Percentiles rank a stretch among this genome's conserved stretches.
Conservation (phyloP, 2,329 filamentous ascomycete species). For the Orbilia oligospora region DNA sequence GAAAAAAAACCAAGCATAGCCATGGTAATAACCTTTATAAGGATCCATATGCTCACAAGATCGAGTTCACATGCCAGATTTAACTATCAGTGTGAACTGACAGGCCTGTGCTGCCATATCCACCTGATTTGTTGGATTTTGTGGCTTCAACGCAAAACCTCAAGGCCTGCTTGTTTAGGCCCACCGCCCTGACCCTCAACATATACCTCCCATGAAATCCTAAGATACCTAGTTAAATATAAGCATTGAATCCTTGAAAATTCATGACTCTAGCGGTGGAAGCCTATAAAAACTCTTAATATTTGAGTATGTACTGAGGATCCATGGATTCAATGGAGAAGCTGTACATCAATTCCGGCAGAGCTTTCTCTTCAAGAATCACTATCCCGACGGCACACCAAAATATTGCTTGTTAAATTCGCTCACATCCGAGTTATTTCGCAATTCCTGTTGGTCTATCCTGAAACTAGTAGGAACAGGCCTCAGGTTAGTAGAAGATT, state of each 20-base stretch:
- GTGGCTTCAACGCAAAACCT: constrained; percentile 17
- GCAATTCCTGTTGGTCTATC: too few relatives aligned
- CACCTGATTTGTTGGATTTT: constrained; percentile 57
- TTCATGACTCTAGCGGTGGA: neutral
- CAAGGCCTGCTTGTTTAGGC: neutral
- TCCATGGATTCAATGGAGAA: neutral
- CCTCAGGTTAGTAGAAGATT: too few relatives aligned
- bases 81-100: constrained; percentile 3
- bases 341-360: too few relatives aligned
- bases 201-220: neutral
- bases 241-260: neutral
- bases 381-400: neutral
- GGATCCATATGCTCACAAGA: constrained; percentile 38
- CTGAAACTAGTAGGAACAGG: too few relatives aligned
- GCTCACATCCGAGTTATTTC: neutral
- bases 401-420: neutral
- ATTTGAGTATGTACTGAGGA: neutral
- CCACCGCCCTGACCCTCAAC: neutral
- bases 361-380: neutral
- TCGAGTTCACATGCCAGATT: constrained; percentile 39
- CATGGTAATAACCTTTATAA: constrained; percentile 20
- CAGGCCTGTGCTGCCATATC: constrained; percentile 32
- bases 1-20: constrained; percentile 26
- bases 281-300: neutral
- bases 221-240: neutral